Evolutionary conservation across 1,284 basidiomycete genomes (phyloP).

Genomic region (Pseudozyma hubeiensis): DNA sequence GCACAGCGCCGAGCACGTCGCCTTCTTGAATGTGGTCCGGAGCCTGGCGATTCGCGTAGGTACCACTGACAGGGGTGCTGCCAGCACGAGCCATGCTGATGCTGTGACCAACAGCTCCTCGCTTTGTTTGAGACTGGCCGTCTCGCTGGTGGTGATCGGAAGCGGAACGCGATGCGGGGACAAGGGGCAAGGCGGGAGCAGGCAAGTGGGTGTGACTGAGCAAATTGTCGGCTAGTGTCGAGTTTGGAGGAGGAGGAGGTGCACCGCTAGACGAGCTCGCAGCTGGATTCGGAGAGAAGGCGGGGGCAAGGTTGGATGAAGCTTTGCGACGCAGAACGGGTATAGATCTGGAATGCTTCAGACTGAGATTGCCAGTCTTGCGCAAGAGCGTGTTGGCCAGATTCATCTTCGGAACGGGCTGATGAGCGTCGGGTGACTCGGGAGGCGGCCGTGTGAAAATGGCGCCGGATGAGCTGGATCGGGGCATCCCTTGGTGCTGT

Average conservation of each 20-base stretch:
- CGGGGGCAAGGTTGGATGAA: constrained; percentile 20
- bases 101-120: background rate
- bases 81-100: constrained; percentile 34
- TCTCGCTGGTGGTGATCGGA: constrained; percentile 1
- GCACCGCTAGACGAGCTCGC: constrained; percentile 1
- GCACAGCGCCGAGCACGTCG: constrained; percentile 61
- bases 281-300: constrained; percentile 1
- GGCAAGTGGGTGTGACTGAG: background rate
- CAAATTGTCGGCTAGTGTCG: background rate
- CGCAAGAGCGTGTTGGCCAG: constrained; percentile 32
- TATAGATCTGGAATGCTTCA: constrained; percentile 53
- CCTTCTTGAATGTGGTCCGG: constrained; percentile 49
- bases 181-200: constrained; percentile 11
- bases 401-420: constrained; percentile 6
- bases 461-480: constrained; percentile 45
- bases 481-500: constrained; percentile 33
- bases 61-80: constrained; percentile 41
- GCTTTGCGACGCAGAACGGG: constrained; percentile 48
- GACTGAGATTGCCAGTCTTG: constrained; percentile 42
- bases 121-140: constrained; percentile 6
- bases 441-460: constrained; percentile 17
- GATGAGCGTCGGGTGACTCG: constrained; percentile 5
- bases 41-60: constrained; percentile 27
- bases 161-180: constrained; percentile 10
- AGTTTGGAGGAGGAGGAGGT: background rate